A percentile compares a stretch with the other conserved stretches of the same genome.
These are phyloP conservation scores for Monascus purpureus DNA, from an alignment of 495 filamentous ascomycete genomes.

Conservation along the genomic window DNA sequence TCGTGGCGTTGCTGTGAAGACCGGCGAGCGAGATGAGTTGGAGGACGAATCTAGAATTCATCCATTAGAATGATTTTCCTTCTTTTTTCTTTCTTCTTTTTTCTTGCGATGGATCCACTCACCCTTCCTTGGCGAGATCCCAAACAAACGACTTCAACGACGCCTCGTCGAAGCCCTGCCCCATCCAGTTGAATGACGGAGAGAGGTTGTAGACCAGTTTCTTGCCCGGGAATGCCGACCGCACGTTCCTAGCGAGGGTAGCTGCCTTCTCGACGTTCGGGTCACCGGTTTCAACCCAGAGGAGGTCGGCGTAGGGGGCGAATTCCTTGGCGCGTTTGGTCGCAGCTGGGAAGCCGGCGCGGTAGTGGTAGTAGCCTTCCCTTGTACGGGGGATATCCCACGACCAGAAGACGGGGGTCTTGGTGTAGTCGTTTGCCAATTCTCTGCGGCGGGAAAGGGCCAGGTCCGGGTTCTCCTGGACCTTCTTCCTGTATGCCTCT, in stretches of 20 bases:
- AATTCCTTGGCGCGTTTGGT: constrained; percentile 88
- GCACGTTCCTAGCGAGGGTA: constrained; percentile 62
- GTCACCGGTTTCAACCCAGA: constrained; percentile 94
- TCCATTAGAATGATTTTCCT: background rate
- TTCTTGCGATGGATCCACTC: no score
- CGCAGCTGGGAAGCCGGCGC: constrained; percentile 71
- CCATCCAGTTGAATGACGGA: constrained; percentile 97
- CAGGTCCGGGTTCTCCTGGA: constrained; percentile 50
- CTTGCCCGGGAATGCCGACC: constrained; percentile 53
- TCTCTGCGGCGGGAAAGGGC: constrained; percentile 62
- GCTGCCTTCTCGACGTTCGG: constrained; percentile 65
- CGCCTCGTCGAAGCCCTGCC: constrained; percentile 72
- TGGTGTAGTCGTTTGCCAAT: constrained; percentile 51
- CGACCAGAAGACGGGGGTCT: constrained; percentile 58
- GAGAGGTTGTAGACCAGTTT: constrained; percentile 90
- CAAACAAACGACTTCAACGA: constrained; percentile 80
- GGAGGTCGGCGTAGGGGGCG: constrained; percentile 81
- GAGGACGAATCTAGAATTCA: constrained; percentile 53
- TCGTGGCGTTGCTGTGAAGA: constrained; percentile 75
- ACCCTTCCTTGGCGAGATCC: constrained; percentile 85
- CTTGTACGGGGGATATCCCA: constrained; percentile 90
- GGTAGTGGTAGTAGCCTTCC: constrained; percentile 94
- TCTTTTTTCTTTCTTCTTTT: background rate
- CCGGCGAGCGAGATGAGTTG: constrained; percentile 89
- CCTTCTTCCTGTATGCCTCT: constrained; percentile 45